Percentiles rank a stretch among this genome's conserved stretches.
These are phyloP conservation scores for Inonotus hispidus DNA, from an alignment of 1,284 basidiomycete species.

Conservation along the genomic window DNA sequence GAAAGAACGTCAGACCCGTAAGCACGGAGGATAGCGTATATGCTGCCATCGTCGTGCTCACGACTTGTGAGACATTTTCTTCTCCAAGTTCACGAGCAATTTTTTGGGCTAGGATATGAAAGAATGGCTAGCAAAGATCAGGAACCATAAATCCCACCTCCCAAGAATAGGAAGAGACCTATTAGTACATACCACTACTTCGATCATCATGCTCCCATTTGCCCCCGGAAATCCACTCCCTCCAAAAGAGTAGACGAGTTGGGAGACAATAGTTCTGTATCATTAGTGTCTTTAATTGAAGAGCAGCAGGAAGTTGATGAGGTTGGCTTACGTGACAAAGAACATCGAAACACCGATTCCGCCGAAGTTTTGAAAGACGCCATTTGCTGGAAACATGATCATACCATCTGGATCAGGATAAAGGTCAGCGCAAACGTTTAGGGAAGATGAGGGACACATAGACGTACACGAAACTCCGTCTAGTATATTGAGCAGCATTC, in stretches of 20 bases:
- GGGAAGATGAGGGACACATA: slow-evolving; percentile 12
- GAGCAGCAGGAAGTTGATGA: slow-evolving; percentile 11
- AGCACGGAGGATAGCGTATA: slow-evolving; percentile 89
- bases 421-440: not conserved
- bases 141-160: not conserved
- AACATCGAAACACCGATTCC: slow-evolving; percentile 94
- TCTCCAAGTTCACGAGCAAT: slow-evolving; percentile 75
- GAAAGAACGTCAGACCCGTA: slow-evolving; percentile 84
- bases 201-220: slow-evolving; percentile 99
- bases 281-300: slow-evolving; percentile 20
- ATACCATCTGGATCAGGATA: slow-evolving; percentile 54
- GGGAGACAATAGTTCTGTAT: slow-evolving; percentile 65
- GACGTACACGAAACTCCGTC: slow-evolving; percentile 87
- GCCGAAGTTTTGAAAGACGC: slow-evolving; percentile 78
- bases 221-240: slow-evolving; percentile 86
- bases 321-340: slow-evolving; percentile 65
- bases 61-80: slow-evolving; percentile 63
- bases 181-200: slow-evolving; percentile 71
- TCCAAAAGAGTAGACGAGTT: slow-evolving; percentile 82
- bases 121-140: slow-evolving; percentile 67
- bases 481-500: slow-evolving; percentile 84
- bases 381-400: slow-evolving; percentile 86
- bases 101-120: slow-evolving; percentile 82
- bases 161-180: not conserved
- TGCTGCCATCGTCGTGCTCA: slow-evolving; percentile 88